Base-by-base conservation (phyloP, 1,284 basidiomycete species). In the Singerocomus rubriflavus region DNA sequence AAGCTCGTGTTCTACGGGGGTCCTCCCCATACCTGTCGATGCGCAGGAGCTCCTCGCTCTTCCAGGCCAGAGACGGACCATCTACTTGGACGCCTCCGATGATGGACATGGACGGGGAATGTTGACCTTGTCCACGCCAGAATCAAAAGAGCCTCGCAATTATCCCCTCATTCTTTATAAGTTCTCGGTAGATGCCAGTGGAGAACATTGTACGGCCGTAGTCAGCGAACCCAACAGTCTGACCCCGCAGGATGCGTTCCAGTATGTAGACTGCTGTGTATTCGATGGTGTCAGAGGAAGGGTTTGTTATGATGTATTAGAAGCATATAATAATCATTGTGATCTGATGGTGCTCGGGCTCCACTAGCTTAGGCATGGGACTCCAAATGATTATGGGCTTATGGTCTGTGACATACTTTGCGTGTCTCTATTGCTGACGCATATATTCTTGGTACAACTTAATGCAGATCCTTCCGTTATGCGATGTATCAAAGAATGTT, bases 211-310 rank as follows among this genome's bases (percentile, higher is more conserved):
- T 26, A 57, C 42, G 4, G 53, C 51, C 1, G 21, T 42, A 16
- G 45, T 53, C 42, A 52, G 61, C 38, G 48, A 61, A 41, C 41
- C 54, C 21, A 52, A 29, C 29, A 39, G 12, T n/a, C 33, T 63
- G 13, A 35, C 30, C 11, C 13, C 33, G 12, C 29, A 48, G 25
- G 55, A 63, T 29, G 25, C 34, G 11, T 48, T 50, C 36, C 50
- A 46, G 27, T 44, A 52, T n/a, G 27, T 17, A 9, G 11, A 43
- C 14, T 35, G 32, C 34, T 44, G 49, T 21, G 44, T 56, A 30
- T 63, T 61, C 6, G 57, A 60, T 29, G 60, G 62, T 3, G 25
- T 57, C 42, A 53, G 50, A 44, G 60, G 60, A 37, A 64, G 62
- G 37, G 29, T 64, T 25, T 63, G 59, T 33, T 46, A 54, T 25